phyloP scores from a whole-genome alignment of 345 rosid species.

The Streptanthus diversifolius region DNA sequence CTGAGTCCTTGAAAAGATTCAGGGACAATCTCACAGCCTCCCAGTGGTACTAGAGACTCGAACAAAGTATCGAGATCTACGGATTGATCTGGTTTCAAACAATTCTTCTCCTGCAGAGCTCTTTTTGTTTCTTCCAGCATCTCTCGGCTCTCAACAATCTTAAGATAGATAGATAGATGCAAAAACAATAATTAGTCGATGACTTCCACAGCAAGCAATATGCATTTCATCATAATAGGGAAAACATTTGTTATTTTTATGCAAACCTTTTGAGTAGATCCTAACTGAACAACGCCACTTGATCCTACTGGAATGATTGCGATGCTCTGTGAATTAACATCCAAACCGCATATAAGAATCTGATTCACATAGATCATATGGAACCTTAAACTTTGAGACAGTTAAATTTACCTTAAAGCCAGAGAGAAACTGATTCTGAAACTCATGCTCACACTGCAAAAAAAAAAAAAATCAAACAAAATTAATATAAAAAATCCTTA shows the following conservation, averaged over 20 bases:
- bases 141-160: conserved; percentile 61
- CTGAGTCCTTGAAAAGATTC: conserved; percentile 37
- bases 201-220: conserved; percentile 10
- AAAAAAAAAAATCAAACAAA: conserved; percentile 1
- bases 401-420: conserved; percentile 21
- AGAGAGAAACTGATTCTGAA: conserved; percentile 32
- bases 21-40: conserved; percentile 36
- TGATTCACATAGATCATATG: background rate
- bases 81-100: conserved; percentile 37
- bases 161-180: conserved; percentile 21
- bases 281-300: conserved; percentile 72
- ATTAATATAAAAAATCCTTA: background rate
- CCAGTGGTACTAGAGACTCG: conserved; percentile 45
- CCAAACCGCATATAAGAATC: conserved; percentile 1
- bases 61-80: conserved; percentile 52
- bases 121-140: conserved; percentile 53
- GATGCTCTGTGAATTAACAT: conserved; percentile 57
- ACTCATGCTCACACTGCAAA: conserved; percentile 31
- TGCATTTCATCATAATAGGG: background rate
- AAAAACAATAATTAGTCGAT: conserved; percentile 9
- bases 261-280: conserved; percentile 76
- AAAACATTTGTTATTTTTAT: background rate
- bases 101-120: conserved; percentile 39
- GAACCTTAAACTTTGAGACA: background rate
- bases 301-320: conserved; percentile 60